These are phyloP conservation scores for Aspergillus steynii DNA, from an alignment of 495 filamentous ascomycete species.

Conservation along the genomic window DNA sequence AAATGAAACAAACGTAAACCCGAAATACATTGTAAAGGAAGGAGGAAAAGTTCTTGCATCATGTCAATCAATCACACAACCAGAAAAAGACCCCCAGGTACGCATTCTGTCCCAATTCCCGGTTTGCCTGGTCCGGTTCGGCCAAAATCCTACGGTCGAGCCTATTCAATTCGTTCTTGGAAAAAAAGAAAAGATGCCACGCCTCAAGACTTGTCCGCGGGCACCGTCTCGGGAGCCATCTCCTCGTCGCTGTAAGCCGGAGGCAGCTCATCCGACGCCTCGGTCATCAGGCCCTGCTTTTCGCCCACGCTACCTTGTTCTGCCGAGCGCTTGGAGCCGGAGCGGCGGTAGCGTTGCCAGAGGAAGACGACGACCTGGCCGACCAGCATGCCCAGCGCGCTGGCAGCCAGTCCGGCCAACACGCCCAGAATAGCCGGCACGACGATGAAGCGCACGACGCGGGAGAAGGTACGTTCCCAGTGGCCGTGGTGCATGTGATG, in stretches of 20 bases:
- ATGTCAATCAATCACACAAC: neutral
- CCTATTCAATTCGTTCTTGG: neutral
- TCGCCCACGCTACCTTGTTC: conserved; percentile 39
- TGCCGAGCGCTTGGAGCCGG: conserved; percentile 28
- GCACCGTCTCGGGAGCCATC: conserved; percentile 15
- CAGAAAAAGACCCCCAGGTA: neutral
- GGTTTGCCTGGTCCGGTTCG: neutral
- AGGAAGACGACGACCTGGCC: conserved; percentile 52
- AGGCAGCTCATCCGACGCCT: conserved; percentile 31
- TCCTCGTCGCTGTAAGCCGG: conserved; percentile 36
- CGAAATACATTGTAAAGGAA: neutral
- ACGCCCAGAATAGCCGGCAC: conserved; percentile 49
- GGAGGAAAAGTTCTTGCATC: neutral
- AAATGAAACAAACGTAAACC: neutral
- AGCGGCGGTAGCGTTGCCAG: conserved; percentile 48
- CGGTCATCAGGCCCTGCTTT: conserved; percentile 44
- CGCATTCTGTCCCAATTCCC: neutral
- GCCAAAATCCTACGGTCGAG: neutral
- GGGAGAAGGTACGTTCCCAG: conserved; percentile 44
- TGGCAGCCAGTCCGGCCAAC: conserved; percentile 49
- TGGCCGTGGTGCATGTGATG: conserved; percentile 36
- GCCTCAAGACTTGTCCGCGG: conserved; percentile 34
- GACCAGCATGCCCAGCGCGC: conserved; percentile 55
- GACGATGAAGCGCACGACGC: conserved; percentile 50
- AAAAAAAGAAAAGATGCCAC: neutral